A percentile compares a stretch with the other conserved stretches of the same genome.
These are phyloP conservation scores for Austroboletus olivaceoglutinosus DNA, from an alignment of 1,284 basidiomycete species.

Conservation along the genomic window DNA sequence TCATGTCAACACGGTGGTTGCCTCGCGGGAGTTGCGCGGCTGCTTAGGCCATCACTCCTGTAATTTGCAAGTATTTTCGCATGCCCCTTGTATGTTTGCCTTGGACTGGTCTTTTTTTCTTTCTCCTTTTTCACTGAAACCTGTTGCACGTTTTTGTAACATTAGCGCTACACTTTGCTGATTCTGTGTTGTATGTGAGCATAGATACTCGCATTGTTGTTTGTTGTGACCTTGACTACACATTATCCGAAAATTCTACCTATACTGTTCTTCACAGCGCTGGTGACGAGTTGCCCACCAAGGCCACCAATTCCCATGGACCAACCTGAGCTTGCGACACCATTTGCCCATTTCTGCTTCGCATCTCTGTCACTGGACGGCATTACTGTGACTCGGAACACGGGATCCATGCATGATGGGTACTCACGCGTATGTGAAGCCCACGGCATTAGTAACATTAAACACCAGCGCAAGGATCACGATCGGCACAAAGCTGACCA, in stretches of 20 bases:
- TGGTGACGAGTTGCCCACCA: constrained; percentile 75
- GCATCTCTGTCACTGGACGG: constrained; percentile 77
- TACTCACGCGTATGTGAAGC: constrained; percentile 87
- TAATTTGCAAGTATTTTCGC: constrained; percentile 14
- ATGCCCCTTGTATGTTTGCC: constrained; percentile 14
- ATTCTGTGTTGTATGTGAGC: constrained; percentile 8
- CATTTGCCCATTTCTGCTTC: constrained; percentile 79
- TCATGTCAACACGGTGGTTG: constrained; percentile 9
- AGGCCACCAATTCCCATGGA: constrained; percentile 66
- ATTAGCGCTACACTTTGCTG: constrained; percentile 25
- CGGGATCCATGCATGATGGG: constrained; percentile 8
- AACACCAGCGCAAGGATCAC: constrained; percentile 86
- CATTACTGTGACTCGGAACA: constrained; percentile 9
- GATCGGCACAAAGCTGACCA: constrained; percentile 77
- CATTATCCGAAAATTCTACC: constrained; percentile 62
- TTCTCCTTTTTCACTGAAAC: constrained; percentile 8
- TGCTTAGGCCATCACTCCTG: constrained; percentile 1
- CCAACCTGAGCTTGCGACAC: constrained; percentile 62
- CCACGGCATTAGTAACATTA: constrained; percentile 88
- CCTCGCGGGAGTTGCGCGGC: constrained; percentile 11
- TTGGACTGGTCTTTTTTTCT: constrained; percentile 19
- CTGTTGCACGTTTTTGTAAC: constrained; percentile 27
- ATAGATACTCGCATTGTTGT: constrained; percentile 9
- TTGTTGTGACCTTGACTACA: neutral
- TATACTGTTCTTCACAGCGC: constrained; percentile 79